phyloP scores from a whole-genome alignment of 345 rosid species.

The Bruguiera gymnorhiza region DNA sequence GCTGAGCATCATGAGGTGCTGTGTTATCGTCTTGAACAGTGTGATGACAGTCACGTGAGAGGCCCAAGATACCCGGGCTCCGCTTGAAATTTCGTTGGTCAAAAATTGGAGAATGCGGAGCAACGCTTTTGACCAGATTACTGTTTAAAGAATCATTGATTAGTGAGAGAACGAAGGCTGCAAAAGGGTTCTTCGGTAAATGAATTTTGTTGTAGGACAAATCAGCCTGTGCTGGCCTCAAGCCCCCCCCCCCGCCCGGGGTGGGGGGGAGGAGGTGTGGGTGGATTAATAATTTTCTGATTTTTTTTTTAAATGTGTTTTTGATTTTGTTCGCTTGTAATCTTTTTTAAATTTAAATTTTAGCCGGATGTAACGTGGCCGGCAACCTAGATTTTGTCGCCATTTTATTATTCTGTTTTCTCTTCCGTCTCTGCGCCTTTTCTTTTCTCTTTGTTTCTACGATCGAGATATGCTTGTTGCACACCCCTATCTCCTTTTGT shows the following conservation, averaged over 20 bases:
- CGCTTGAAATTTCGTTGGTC: slow-evolving; percentile 28
- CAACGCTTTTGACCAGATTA: slow-evolving; percentile 26
- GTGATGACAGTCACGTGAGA: slow-evolving; percentile 65
- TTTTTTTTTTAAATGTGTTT: neutral
- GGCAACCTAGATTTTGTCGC: too few species aligned
- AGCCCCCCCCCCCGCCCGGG: too few species aligned
- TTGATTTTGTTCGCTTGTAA: neutral
- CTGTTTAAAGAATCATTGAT: too few species aligned
- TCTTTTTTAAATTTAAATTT: slow-evolving; percentile 10
- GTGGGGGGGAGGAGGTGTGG: too few species aligned
- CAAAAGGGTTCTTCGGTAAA: neutral
- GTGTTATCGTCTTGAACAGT: slow-evolving; percentile 1
- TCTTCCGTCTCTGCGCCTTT: too few species aligned
- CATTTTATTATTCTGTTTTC: too few species aligned
- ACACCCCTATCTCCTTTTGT: too few species aligned
- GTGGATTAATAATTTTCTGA: slow-evolving; percentile 1
- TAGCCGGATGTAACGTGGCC: slow-evolving; percentile 10
- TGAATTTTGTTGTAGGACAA: neutral
- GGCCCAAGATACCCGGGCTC: slow-evolving; percentile 76
- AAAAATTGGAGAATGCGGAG: slow-evolving; percentile 14
- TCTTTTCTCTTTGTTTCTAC: too few species aligned
- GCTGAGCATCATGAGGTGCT: slow-evolving; percentile 11
- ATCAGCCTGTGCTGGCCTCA: slow-evolving; percentile 15
- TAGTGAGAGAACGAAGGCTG: neutral
- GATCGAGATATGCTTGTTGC: too few species aligned